phyloP scores from a whole-genome alignment of 1,284 basidiomycete genomes.

The Moesziomyces sp. region DNA sequence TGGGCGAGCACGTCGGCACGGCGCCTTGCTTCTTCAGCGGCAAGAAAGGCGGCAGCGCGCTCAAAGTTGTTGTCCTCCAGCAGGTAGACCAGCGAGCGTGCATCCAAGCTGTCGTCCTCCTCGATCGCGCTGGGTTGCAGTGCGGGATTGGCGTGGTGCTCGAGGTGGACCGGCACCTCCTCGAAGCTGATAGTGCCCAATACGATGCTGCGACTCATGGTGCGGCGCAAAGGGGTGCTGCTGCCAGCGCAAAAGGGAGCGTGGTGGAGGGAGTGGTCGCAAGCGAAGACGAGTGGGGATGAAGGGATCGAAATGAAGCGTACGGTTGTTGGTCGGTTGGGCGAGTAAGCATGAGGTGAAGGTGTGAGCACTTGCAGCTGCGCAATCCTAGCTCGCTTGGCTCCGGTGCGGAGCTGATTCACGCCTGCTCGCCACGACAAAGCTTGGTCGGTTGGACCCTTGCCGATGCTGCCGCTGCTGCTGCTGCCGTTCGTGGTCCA shows the following conservation, averaged over 20 bases:
- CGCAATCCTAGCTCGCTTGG: no score
- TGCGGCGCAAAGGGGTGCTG: no score
- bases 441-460: no score
- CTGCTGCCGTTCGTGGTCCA: no score
- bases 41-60: constrained; percentile 20
- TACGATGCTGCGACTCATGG: constrained; percentile 2
- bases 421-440: no score
- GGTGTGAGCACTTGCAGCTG: no score
- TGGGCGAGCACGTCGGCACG: constrained; percentile 8
- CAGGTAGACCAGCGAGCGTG: constrained; percentile 49
- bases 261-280: background rate
- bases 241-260: no score
- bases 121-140: constrained; percentile 37
- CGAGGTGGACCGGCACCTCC: constrained; percentile 30
- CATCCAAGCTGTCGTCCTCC: constrained; percentile 40
- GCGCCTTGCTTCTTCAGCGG: constrained; percentile 22
- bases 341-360: no score
- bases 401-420: no score
- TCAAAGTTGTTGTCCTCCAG: constrained; percentile 47
- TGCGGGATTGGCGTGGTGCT: constrained; percentile 11
- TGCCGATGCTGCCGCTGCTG: no score
- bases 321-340: background rate
- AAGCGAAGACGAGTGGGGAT: background rate
- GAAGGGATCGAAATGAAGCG: no score
- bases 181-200: constrained; percentile 30